A percentile compares a stretch with the other conserved stretches of the same genome.
phyloP scores from a whole-genome alignment of 1,284 basidiomycete species.

The Ceratobasidium sp. region DNA sequence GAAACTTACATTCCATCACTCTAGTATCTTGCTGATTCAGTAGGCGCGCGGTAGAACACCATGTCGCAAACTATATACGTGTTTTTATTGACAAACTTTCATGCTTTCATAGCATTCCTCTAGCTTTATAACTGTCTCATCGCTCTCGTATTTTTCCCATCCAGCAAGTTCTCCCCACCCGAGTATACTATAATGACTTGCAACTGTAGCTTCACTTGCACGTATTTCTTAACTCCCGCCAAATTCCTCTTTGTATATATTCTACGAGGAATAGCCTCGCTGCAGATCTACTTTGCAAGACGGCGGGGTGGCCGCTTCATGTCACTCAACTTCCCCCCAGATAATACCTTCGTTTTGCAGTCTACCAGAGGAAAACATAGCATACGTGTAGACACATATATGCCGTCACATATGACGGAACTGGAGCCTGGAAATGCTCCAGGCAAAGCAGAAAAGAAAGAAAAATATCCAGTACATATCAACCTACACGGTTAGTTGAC shows the following conservation, averaged over 20 bases:
- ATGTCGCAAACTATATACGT: too few relatives aligned
- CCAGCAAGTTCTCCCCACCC: too few relatives aligned
- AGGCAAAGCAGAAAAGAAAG: background rate
- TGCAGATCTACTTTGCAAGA: background rate
- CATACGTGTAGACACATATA: conserved; percentile 13
- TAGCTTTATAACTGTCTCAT: background rate
- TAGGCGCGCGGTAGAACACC: too few relatives aligned
- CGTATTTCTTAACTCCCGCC: background rate
- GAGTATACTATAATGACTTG: background rate
- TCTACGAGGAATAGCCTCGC: background rate
- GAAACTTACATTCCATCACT: too few relatives aligned
- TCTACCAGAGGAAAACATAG: background rate
- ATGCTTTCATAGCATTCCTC: background rate
- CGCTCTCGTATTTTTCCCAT: too few relatives aligned
- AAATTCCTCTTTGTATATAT: background rate
- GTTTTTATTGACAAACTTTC: too few relatives aligned
- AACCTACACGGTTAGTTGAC: conserved; percentile 31
- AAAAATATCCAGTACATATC: conserved; percentile 37
- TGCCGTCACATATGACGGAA: background rate
- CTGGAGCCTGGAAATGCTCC: background rate
- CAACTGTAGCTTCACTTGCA: conserved; percentile 8
- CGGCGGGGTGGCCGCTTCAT: background rate
- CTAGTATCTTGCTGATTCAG: background rate
- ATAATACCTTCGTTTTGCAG: background rate
- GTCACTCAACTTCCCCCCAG: conserved; percentile 9